phyloP scores from a whole-genome alignment of 805 yeast genomes.

The Saccharomycopsis fibuligera region DNA sequence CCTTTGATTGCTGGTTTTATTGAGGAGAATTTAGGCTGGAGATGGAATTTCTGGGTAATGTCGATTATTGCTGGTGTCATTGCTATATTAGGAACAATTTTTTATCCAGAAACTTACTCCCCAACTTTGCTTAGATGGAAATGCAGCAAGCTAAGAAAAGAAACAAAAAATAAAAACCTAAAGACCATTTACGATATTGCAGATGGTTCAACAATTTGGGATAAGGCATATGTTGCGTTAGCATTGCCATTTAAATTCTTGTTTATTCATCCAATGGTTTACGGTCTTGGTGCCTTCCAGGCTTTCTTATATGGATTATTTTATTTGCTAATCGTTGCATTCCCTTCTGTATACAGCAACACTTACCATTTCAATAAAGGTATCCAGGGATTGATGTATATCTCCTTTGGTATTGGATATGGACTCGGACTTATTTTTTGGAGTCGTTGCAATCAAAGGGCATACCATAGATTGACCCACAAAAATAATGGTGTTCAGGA shows the following conservation, averaged over 20 bases:
- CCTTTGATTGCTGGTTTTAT: slow-evolving; percentile 54
- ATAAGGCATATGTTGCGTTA: slow-evolving; percentile 29
- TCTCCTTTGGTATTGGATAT: slow-evolving; percentile 53
- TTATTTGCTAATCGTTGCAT: slow-evolving; percentile 56
- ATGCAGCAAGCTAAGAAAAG: slow-evolving; percentile 41
- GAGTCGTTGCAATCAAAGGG: slow-evolving; percentile 37
- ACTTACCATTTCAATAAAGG: slow-evolving; percentile 43
- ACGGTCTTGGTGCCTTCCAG: slow-evolving; percentile 55
- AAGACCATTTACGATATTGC: slow-evolving; percentile 59
- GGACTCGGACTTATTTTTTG: slow-evolving; percentile 43
- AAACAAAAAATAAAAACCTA: slow-evolving; percentile 45
- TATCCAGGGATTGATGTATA: slow-evolving; percentile 51
- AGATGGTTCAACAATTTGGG: slow-evolving; percentile 26
- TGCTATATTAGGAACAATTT: slow-evolving; percentile 37
- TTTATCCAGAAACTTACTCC: slow-evolving; percentile 53
- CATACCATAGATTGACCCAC: slow-evolving; percentile 33
- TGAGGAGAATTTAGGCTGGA: slow-evolving; percentile 46
- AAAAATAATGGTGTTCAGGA: slow-evolving; percentile 46
- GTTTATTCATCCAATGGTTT: slow-evolving; percentile 54
- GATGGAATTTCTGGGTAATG: slow-evolving; percentile 59
- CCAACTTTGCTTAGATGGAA: slow-evolving; percentile 44
- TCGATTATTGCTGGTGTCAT: slow-evolving; percentile 48
- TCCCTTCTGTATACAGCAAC: slow-evolving; percentile 45
- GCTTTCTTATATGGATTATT: slow-evolving; percentile 63
- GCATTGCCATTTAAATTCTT: slow-evolving; percentile 51